Evolutionary conservation across 352 stramenopile genomes (phyloP), one percentile per base, ranked within the genome.

Genomic region (Phytophthora sojae): DNA sequence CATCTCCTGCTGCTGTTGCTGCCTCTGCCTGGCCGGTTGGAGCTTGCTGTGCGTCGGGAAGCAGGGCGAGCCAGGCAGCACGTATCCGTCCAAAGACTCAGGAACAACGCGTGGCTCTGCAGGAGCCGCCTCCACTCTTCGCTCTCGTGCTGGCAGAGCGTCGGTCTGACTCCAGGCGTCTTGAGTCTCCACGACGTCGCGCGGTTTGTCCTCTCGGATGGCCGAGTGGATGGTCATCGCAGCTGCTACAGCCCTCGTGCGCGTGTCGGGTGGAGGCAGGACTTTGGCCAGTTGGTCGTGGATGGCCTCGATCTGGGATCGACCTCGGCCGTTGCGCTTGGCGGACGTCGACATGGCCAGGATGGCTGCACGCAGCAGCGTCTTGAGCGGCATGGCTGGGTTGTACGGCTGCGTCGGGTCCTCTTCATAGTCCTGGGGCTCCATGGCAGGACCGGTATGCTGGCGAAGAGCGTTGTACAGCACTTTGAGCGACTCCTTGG

Each of bases 321-420:
- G 71, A 3, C 76, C 85, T 14, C 75, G 53, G 7, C 73, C 57
- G 56, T 78, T 84, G 44, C 85, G 80, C 58, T 77, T 80, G 25
- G 73, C 79, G 5, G 85, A 93, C 12, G 63, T 82, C 25, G 85
- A 93, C 83, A 93, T 88, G 8, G 83, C 80, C 59, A 89, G 79
- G 51, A 93, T 86, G 9, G 83, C 85, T 3, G 85, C 81, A 7
- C 76, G 78, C 6, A 93, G 61, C 12, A 93, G 74, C 14, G 76
- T 82, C 44, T 89, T 90, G 37, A 93, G 72, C 15, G 81, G 80
- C 25, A 49, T 71, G 4, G 45, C 12, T 4, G 71, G 26, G 32
- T 56, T 71, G 57, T 77, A 69, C 7, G 76, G 51, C 63, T 76
- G 71, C 0, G 71, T 72, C 14, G 26, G 3, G 23, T 54, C 58